Evolutionary conservation across 2,329 filamentous ascomycete species (phyloP).

Genomic region (Zymoseptoria crescenta): DNA sequence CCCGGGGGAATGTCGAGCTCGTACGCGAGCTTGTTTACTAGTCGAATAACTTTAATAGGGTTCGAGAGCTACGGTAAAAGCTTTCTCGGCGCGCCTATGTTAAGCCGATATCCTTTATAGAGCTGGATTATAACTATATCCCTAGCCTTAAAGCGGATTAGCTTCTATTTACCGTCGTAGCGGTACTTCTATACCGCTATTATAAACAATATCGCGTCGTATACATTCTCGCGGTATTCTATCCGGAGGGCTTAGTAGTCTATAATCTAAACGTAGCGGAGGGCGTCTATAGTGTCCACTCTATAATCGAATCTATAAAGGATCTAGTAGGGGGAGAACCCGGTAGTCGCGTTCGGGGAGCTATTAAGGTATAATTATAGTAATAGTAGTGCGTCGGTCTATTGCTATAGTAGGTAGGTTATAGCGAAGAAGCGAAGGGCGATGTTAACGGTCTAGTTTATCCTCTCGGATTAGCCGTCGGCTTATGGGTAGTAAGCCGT

Average conservation of each 20-base stretch:
- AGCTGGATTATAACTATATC: neutral
- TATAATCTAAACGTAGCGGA: neutral
- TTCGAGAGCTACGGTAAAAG: too few relatives aligned
- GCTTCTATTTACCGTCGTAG: neutral
- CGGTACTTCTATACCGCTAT: too few relatives aligned
- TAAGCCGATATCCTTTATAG: neutral
- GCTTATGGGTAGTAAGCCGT: slow-evolving; percentile 1
- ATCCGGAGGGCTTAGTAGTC: neutral
- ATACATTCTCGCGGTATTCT: neutral
- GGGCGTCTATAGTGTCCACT: neutral
- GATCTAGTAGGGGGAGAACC: neutral
- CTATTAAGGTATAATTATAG: neutral
- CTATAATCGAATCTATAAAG: neutral
- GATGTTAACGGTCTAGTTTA: slow-evolving; percentile 1
- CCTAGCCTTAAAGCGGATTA: neutral
- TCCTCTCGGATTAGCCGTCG: neutral
- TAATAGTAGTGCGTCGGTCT: neutral
- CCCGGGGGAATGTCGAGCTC: too few relatives aligned
- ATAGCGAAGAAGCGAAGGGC: neutral
- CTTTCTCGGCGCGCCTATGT: neutral
- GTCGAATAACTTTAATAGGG: too few relatives aligned
- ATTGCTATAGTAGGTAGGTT: neutral
- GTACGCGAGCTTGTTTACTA: too few relatives aligned
- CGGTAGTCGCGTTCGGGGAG: neutral
- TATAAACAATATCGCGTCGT: too few relatives aligned